These are phyloP conservation scores for Thermomucor indicae-seudaticae DNA, from an alignment of 371 early-diverging fungal genomes.

Conservation along the genomic window DNA sequence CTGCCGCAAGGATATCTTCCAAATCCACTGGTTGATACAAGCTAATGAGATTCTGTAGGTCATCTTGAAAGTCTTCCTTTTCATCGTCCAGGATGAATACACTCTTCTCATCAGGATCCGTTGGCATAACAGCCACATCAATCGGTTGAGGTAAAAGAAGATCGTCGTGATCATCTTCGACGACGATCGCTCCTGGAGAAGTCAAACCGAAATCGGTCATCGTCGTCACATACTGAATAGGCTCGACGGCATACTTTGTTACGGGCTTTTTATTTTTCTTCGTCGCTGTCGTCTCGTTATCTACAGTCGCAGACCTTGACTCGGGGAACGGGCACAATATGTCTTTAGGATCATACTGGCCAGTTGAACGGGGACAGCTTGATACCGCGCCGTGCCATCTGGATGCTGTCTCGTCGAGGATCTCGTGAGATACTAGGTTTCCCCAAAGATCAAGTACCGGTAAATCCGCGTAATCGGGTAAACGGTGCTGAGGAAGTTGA, in stretches of 20 bases:
- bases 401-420: constrained; percentile 39
- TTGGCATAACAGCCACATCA: constrained; percentile 31
- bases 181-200: too few relatives aligned
- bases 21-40: constrained; percentile 4
- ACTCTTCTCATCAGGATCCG: constrained; percentile 17
- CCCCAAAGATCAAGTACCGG: constrained; percentile 65
- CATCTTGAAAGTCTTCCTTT: constrained; percentile 24
- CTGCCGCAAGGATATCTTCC: constrained; percentile 9
- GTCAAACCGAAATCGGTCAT: too few relatives aligned
- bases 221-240: constrained; percentile 23
- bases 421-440: constrained; percentile 36
- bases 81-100: constrained; percentile 29
- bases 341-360: constrained; percentile 43
- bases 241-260: constrained; percentile 24
- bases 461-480: constrained; percentile 49
- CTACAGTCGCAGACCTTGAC: neutral
- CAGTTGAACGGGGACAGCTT: constrained; percentile 35
- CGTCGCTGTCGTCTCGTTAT: constrained; percentile 5
- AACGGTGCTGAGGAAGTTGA: constrained; percentile 46
- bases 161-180: neutral
- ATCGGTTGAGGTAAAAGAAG: constrained; percentile 24
- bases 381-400: constrained; percentile 50
- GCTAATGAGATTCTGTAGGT: constrained; percentile 9
- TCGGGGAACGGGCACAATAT: constrained; percentile 35
- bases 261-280: constrained; percentile 12